phyloP scores from a whole-genome alignment of 2,329 filamentous ascomycete species.

The Beauveria sp. region DNA sequence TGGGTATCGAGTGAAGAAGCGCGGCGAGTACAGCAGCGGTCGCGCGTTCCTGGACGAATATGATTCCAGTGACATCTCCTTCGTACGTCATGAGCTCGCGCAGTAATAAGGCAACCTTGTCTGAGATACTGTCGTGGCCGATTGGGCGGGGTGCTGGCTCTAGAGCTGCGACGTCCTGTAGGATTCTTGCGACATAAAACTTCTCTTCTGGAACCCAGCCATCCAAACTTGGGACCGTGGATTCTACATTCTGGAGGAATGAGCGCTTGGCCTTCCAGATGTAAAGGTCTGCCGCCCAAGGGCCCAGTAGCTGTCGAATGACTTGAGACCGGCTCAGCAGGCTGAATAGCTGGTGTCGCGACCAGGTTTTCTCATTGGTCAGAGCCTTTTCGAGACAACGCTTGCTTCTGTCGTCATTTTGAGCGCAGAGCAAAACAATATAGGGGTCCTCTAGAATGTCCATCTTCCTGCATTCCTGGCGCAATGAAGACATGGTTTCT shows the following conservation, averaged over 20 bases:
- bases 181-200: conserved; percentile 42
- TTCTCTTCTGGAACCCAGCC: conserved; percentile 44
- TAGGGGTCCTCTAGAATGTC: conserved; percentile 56
- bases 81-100: conserved; percentile 37
- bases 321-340: conserved; percentile 43
- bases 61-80: conserved; percentile 44
- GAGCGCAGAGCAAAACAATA: conserved; percentile 38
- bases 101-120: conserved; percentile 52
- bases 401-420: conserved; percentile 33
- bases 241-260: conserved; percentile 21
- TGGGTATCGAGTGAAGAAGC: conserved; percentile 46
- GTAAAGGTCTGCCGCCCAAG: conserved; percentile 63
- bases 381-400: conserved; percentile 31
- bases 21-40: conserved; percentile 53
- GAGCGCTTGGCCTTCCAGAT: conserved; percentile 41
- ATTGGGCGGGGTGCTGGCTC: conserved; percentile 13
- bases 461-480: conserved; percentile 32
- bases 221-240: conserved; percentile 22
- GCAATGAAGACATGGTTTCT: conserved; percentile 36
- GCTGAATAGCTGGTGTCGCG: conserved; percentile 46
- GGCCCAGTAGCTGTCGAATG: conserved; percentile 52
- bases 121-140: conserved; percentile 33
- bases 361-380: conserved; percentile 40
- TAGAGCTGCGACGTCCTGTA: conserved; percentile 30
- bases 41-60: conserved; percentile 59